Evolutionary conservation across 192 early-diverging fungal genomes (phyloP).

Genomic region (Coemansia sp.): DNA sequence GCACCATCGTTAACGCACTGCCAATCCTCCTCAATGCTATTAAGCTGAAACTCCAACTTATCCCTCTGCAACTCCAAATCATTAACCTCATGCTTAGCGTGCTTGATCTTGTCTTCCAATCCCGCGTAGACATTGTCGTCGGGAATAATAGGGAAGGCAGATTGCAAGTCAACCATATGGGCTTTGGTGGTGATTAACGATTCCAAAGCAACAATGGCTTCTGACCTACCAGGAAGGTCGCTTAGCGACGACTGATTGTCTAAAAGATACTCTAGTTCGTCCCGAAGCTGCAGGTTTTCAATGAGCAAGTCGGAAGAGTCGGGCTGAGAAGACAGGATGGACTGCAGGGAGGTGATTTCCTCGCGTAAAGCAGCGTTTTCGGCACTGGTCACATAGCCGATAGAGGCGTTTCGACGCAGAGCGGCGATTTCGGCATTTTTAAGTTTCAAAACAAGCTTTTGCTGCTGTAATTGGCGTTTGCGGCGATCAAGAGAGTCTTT

Average conservation of each 20-base stretch:
- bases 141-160: constrained; percentile 39
- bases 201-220: constrained; percentile 27
- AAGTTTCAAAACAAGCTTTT: constrained; percentile 46
- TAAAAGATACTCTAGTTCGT: constrained; percentile 17
- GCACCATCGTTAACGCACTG: constrained; percentile 37
- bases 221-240: constrained; percentile 15
- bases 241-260: constrained; percentile 6
- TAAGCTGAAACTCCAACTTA: constrained; percentile 49
- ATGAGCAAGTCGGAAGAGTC: constrained; percentile 42
- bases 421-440: constrained; percentile 25
- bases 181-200: constrained; percentile 22
- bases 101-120: constrained; percentile 38
- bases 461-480: constrained; percentile 39
- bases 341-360: constrained; percentile 39
- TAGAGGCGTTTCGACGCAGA: constrained; percentile 24
- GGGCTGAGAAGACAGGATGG: constrained; percentile 35
- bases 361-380: constrained; percentile 46
- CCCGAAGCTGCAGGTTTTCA: constrained; percentile 46
- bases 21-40: constrained; percentile 55
- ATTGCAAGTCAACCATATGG: constrained; percentile 15
- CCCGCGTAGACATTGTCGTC: constrained; percentile 40
- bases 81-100: constrained; percentile 33
- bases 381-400: constrained; percentile 24
- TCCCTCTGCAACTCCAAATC: constrained; percentile 50
- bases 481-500: constrained; percentile 39